phyloP scores from a whole-genome alignment of 2,329 filamentous ascomycete genomes.

The Dendrostoma leiphaemia region DNA sequence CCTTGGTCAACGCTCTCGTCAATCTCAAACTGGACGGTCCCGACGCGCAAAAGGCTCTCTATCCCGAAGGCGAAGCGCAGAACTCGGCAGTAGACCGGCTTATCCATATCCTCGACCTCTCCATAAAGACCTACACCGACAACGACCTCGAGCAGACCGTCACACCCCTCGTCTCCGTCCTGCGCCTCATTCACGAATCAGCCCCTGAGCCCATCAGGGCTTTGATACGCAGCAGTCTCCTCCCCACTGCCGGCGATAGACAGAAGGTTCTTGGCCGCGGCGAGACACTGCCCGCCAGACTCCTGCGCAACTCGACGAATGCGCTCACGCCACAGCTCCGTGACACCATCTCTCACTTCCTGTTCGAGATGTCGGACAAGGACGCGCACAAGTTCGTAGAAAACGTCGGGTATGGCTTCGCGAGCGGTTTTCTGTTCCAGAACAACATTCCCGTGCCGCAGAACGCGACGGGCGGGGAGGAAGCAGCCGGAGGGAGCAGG shows the following conservation, averaged over 20 bases:
- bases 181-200: constrained; percentile 68
- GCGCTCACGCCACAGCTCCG: constrained; percentile 70
- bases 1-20: constrained; percentile 76
- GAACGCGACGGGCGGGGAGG: constrained; percentile 56
- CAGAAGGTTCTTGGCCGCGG: constrained; percentile 74
- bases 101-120: constrained; percentile 66
- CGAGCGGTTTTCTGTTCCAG: constrained; percentile 83
- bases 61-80: constrained; percentile 58
- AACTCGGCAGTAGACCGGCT: constrained; percentile 62
- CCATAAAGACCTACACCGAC: constrained; percentile 62
- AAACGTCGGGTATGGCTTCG: constrained; percentile 93
- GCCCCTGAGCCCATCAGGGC: constrained; percentile 62
- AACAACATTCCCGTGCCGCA: constrained; percentile 77
- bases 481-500: constrained; percentile 26
- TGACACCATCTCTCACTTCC: constrained; percentile 70
- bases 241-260: constrained; percentile 77
- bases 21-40: constrained; percentile 69
- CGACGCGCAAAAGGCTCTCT: constrained; percentile 55
- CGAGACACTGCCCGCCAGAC: constrained; percentile 68
- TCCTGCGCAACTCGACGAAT: constrained; percentile 76
- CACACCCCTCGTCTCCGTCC: constrained; percentile 70
- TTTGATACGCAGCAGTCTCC: constrained; percentile 63
- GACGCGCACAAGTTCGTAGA: constrained; percentile 78
- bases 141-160: constrained; percentile 70
- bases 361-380: constrained; percentile 84